phyloP scores from a whole-genome alignment of 2,329 filamentous ascomycete species.

The Colletotrichum spinosum region DNA sequence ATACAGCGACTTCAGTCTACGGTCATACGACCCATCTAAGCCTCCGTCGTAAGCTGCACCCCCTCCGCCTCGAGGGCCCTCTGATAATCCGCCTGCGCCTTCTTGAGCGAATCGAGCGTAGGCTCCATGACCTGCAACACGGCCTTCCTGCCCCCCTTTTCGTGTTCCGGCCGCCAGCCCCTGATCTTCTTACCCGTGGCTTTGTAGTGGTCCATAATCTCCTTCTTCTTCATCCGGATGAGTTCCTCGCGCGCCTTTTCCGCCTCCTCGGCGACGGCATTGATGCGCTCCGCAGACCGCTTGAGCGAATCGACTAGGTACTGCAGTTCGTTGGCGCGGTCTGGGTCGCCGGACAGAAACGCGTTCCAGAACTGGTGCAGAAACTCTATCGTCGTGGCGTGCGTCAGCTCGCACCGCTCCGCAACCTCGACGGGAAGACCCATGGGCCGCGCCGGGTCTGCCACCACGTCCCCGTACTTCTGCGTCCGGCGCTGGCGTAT shows the following conservation, averaged over 20 bases:
- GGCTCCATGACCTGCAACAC: slow-evolving; percentile 83
- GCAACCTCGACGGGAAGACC: slow-evolving; percentile 67
- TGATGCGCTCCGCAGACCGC: slow-evolving; percentile 81
- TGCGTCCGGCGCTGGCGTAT: slow-evolving; percentile 72
- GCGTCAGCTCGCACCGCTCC: slow-evolving; percentile 74
- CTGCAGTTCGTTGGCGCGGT: slow-evolving; percentile 82
- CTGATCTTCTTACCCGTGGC: slow-evolving; percentile 79
- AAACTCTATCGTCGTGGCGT: slow-evolving; percentile 95
- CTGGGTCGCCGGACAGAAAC: slow-evolving; percentile 88
- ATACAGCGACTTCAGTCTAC: neutral
- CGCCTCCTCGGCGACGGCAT: slow-evolving; percentile 82
- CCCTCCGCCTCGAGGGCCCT: slow-evolving; percentile 76
- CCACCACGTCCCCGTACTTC: slow-evolving; percentile 61
- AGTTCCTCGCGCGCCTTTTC: slow-evolving; percentile 78
- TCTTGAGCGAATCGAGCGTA: slow-evolving; percentile 76
- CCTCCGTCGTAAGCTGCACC: slow-evolving; percentile 60
- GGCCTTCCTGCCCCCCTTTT: slow-evolving; percentile 80
- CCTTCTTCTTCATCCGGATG: slow-evolving; percentile 74
- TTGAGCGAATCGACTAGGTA: slow-evolving; percentile 86
- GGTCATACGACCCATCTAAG: slow-evolving; percentile 34
- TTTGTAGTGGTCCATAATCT: slow-evolving; percentile 77
- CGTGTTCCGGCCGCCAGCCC: slow-evolving; percentile 71
- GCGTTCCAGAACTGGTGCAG: slow-evolving; percentile 97
- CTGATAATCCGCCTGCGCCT: slow-evolving; percentile 78
- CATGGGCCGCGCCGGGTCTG: slow-evolving; percentile 29